These are phyloP conservation scores for Symmetrospora coprosmae DNA, from an alignment of 768 basidiomycete species.

Conservation along the genomic window DNA sequence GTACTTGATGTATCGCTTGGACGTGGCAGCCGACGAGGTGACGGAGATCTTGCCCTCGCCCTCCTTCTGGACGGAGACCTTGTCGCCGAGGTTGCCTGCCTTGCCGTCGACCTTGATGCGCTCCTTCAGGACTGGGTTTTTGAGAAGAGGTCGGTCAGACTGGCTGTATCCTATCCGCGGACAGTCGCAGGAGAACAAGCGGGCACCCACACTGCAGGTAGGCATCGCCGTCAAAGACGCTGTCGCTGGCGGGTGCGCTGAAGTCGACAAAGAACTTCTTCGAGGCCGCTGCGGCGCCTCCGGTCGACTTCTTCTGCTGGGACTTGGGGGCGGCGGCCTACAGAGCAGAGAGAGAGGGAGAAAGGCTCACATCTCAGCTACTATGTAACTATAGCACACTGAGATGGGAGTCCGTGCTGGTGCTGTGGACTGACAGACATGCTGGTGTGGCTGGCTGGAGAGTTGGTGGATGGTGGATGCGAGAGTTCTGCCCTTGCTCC, in stretches of 20 bases:
- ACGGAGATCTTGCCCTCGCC: constrained; percentile 71
- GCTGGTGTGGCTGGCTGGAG: too few relatives aligned
- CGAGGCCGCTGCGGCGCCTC: constrained; percentile 45
- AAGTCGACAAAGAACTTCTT: constrained; percentile 73
- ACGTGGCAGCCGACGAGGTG: constrained; percentile 73
- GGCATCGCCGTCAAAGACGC: constrained; percentile 34
- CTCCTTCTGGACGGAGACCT: constrained; percentile 70
- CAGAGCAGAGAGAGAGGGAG: constrained; percentile 34
- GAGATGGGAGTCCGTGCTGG: too few relatives aligned
- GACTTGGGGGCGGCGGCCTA: too few relatives aligned
- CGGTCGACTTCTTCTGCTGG: constrained; percentile 34
- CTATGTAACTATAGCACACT: too few relatives aligned
- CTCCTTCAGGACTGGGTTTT: constrained; percentile 53
- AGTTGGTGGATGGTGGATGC: too few relatives aligned
- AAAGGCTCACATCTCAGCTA: constrained; percentile 1
- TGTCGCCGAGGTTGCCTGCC: constrained; percentile 79
- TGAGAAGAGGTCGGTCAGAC: not conserved
- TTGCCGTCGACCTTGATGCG: constrained; percentile 87
- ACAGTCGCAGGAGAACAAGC: not conserved
- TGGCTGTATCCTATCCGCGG: not conserved
- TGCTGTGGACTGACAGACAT: too few relatives aligned
- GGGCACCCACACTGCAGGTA: constrained; percentile 32
- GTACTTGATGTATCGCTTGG: constrained; percentile 93
- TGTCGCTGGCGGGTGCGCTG: constrained; percentile 59
- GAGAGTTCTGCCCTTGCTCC: too few relatives aligned